Evolutionary conservation across 176 grass and related monocot species (phyloP), one percentile per base, ranked within the genome.

Genomic region (Oryza meyeriana): DNA sequence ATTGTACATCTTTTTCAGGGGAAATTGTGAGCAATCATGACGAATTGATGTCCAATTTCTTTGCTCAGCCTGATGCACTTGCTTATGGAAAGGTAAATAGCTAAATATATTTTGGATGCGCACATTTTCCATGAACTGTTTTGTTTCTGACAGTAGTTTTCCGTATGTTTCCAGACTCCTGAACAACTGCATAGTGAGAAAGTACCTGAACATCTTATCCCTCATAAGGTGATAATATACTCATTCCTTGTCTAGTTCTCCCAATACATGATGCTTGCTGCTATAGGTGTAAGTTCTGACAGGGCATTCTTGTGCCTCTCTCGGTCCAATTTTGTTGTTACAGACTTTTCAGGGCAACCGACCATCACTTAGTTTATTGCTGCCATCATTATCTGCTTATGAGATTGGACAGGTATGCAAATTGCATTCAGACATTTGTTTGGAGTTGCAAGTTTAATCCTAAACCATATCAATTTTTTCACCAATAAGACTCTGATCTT

Each of bases 11-110:
- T 80, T 28, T 84, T 69, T 63, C 76, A 99, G 93, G 91, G 57
- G 93, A 99, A 84, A 83, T 87, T 85, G 96, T 99, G 26, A 99
- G 87, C 65, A 99, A 99, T 82, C 93, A 99, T 92, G 91, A 99
- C 67, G 93, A 99, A 48, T 75, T 99, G 42, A 99, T 95, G 96
- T 99, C 96, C 50, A 95, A 99, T 84, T 99, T 99, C 89, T 95
- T 99, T 80, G 96, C 91, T 76, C 93, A 99, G 76, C 91, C 96
- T 88, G 96, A 99, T 88, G 96, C 96, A 30, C 96, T 95, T 95
- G 93, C 96, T 71, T 99, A 99, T 81, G 91, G 96, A 83, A 99
- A 99, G 91, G 96, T 99, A 66, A 68, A 64, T 81, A 42, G 27
- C 72, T 85, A 62, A 30, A 71, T 65, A 45, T 48, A 68, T 85